Base-by-base conservation (phyloP, 2,329 filamentous ascomycete species). In the Zasmidium cellare region DNA sequence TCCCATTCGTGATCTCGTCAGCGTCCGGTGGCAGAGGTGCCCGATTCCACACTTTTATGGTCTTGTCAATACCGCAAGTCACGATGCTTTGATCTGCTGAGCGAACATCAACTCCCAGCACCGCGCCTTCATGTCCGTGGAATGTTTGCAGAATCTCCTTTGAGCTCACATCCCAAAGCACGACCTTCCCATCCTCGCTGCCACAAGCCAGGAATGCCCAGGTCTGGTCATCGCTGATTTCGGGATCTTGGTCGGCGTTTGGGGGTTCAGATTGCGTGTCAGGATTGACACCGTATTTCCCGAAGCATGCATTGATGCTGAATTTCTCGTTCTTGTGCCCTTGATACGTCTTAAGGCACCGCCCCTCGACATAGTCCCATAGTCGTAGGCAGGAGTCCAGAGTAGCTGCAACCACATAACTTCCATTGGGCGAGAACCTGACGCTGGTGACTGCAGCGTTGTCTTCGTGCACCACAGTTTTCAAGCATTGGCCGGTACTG, bases 311-410 rank as follows among this genome's bases (percentile, higher is more conserved):
- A 2, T 85, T 85, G n/a, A 97, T 82, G 64, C 91, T 93, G 75
- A 89, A 97, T 60, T 87, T 87, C 55, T 85, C 82, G 73, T 99
- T 99, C 55, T 80, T 77, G 70, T 97, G 94, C 0, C 94, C 94
- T 72, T 97, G 92, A 75, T 97, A 99, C 14, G 94, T 99, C 81
- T 99, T 99, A 69, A 96, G 88, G 66, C 94, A 94, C 24, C 87
- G 86, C 7, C 93, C 93, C 38, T 91, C 86, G 9, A 96, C 89
- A 72, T 97, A 99, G 74, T 97, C 90, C 94, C 94, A 99, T 20
- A 99, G 79, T 1, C 94, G 87, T 48, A 99, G 84, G 71, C 90
- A 93, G 60, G 87, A 90, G 77, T 99, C 94, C 64, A 97, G 82
- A 62, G 91, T 96, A 75, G 90, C 96, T 12, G 94, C 93, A 2